Evolutionary conservation across 306 rosid genomes (phyloP).

Genomic region (Malus sylvestris): DNA sequence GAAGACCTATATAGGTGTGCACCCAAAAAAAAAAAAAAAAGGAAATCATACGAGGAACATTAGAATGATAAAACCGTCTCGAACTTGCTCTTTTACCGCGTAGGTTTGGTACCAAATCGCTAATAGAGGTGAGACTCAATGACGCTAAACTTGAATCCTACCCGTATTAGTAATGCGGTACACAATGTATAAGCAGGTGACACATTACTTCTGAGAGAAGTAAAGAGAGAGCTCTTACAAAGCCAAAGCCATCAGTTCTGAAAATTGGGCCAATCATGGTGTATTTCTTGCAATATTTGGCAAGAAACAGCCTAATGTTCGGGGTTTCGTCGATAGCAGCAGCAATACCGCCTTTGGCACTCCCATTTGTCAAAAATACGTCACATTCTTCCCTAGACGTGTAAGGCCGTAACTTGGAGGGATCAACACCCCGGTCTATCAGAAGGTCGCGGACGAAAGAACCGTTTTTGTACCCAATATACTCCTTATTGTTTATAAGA

Average conservation of each 20-base stretch:
- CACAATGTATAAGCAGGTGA: too few relatives aligned
- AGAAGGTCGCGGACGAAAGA: conserved; percentile 39
- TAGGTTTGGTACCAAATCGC: too few relatives aligned
- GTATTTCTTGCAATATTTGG: conserved; percentile 32
- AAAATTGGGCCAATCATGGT: conserved; percentile 19
- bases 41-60: too few relatives aligned
- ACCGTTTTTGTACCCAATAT: conserved; percentile 44
- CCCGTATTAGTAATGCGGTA: not conserved
- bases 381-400: conserved; percentile 8
- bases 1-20: conserved; percentile 19
- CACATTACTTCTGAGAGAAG: too few relatives aligned
- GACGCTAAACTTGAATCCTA: too few relatives aligned
- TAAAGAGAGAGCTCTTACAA: conserved; percentile 21
- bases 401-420: conserved; percentile 22
- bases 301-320: conserved; percentile 17
- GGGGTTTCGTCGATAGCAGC: conserved; percentile 40
- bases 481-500: conserved; percentile 24
- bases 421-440: conserved; percentile 30
- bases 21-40: too few relatives aligned
- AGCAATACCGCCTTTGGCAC: conserved; percentile 30
- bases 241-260: conserved; percentile 37
- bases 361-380: conserved; percentile 19
- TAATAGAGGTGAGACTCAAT: not conserved
- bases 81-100: too few relatives aligned
- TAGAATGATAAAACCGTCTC: too few relatives aligned